These are phyloP conservation scores for Pilobolus umbonatus DNA, from an alignment of 192 early-diverging fungal species.

Conservation along the genomic window DNA sequence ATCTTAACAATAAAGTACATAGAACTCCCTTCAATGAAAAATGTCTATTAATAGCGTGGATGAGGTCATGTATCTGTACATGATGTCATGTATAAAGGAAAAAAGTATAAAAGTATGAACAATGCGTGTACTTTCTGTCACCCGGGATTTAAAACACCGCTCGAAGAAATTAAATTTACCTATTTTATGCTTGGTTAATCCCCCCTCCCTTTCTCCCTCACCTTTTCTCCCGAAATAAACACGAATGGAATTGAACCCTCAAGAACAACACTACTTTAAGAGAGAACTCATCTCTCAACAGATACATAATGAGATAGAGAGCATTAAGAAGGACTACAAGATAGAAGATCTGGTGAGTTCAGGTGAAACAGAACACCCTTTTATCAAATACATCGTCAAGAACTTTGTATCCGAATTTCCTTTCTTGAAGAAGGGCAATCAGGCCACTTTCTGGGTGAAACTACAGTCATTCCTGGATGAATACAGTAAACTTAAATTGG, in stretches of 20 bases:
- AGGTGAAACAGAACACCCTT: slow-evolving; percentile 30
- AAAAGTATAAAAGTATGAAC: too few relatives aligned
- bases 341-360: slow-evolving; percentile 23
- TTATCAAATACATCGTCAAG: slow-evolving; percentile 42
- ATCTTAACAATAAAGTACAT: too few relatives aligned
- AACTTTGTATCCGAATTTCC: slow-evolving; percentile 45
- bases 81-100: too few relatives aligned
- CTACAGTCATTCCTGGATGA: slow-evolving; percentile 43
- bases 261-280: slow-evolving; percentile 53
- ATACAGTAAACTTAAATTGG: slow-evolving; percentile 37
- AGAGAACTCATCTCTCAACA: slow-evolving; percentile 43
- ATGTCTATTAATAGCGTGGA: too few relatives aligned
- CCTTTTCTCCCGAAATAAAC: background rate
- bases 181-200: too few relatives aligned
- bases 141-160: too few relatives aligned
- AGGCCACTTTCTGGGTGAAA: slow-evolving; percentile 43
- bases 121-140: too few relatives aligned
- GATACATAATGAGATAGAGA: slow-evolving; percentile 39
- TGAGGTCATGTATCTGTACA: too few relatives aligned
- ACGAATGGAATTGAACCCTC: slow-evolving; percentile 7
- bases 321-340: slow-evolving; percentile 15
- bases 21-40: too few relatives aligned
- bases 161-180: too few relatives aligned
- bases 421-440: slow-evolving; percentile 36
- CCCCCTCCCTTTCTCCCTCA: background rate